Conservation (phyloP, 139 green algal genomes). For the Volvox africanus region DNA sequence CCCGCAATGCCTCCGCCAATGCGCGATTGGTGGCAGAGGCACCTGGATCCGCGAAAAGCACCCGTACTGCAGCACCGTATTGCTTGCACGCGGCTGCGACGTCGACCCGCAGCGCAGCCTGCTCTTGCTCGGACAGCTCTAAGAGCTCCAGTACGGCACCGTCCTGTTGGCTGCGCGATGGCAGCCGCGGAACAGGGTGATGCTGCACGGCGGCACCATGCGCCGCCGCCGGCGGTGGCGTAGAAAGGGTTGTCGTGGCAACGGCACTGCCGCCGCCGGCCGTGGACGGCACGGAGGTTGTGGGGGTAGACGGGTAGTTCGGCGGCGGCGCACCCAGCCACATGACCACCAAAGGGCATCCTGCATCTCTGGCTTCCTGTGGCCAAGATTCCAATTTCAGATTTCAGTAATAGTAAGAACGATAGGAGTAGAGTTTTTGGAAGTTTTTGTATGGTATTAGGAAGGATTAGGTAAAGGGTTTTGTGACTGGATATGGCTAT, state of each 20-base stretch:
- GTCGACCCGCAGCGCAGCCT: constrained; percentile 13
- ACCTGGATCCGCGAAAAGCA: constrained; percentile 49
- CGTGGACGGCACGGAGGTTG: constrained; percentile 2
- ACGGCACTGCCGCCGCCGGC: not conserved
- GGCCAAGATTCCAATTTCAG: too few species aligned
- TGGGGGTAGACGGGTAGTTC: constrained; percentile 10
- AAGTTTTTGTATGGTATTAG: too few species aligned
- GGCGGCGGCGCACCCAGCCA: constrained; percentile 57
- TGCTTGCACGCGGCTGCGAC: not conserved
- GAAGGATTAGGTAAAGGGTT: too few species aligned
- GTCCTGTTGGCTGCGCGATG: not conserved
- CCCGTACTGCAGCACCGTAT: not conserved
- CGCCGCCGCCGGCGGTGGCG: constrained; percentile 42
- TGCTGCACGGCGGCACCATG: not conserved
- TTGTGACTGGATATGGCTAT: too few species aligned
- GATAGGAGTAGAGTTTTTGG: too few species aligned
- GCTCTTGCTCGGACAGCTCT: constrained; percentile 6
- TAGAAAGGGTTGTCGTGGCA: not conserved
- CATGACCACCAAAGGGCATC: constrained; percentile 55
- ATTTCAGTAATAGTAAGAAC: too few species aligned
- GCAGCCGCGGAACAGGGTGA: not conserved
- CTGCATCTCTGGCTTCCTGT: constrained; percentile 11
- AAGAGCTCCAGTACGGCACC: not conserved
- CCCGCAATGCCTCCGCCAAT: constrained; percentile 65
- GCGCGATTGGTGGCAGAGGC: constrained; percentile 59